Conservation (phyloP, 768 basidiomycete genomes). For the Leccinum uliginosum region DNA sequence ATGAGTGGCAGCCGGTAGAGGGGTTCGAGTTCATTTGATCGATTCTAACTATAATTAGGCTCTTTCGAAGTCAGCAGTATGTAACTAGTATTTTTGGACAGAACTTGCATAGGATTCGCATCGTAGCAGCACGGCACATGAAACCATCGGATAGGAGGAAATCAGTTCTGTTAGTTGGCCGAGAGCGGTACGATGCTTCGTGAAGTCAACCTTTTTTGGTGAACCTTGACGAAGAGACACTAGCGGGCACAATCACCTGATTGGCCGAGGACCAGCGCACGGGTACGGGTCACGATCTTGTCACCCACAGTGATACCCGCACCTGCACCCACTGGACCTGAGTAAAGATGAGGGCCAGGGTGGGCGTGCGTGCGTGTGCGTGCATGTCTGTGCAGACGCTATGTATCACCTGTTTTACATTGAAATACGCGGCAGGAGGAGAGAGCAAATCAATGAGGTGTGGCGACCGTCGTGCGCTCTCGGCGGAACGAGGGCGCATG, state of each 20-base stretch:
- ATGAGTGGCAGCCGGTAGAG: constrained; percentile 48
- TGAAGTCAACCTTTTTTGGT: not conserved
- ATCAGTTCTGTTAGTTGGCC: not conserved
- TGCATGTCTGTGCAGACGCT: not conserved
- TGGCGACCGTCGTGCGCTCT: not conserved
- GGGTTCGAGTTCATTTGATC: constrained; percentile 29
- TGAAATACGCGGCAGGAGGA: not conserved
- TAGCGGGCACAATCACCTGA: not conserved
- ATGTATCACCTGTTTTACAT: not conserved
- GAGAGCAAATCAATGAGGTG: not conserved
- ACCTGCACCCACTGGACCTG: not conserved
- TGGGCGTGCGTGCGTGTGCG: not conserved
- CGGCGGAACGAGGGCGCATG: not conserved
- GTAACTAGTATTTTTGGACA: too few relatives aligned
- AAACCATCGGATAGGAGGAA: too few relatives aligned
- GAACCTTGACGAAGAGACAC: not conserved
- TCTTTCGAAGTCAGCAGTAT: not conserved
- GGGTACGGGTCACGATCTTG: not conserved
- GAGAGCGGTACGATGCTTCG: not conserved
- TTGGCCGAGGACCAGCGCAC: not conserved
- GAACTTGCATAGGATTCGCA: not conserved
- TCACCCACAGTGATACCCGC: not conserved
- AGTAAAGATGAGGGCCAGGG: not conserved
- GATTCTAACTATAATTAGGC: not conserved
- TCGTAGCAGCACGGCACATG: too few relatives aligned